A percentile compares a stretch with the other conserved stretches of the same genome.
Evolutionary conservation across 2,329 filamentous ascomycete genomes (phyloP).

Genomic region (Orbilia javanica): DNA sequence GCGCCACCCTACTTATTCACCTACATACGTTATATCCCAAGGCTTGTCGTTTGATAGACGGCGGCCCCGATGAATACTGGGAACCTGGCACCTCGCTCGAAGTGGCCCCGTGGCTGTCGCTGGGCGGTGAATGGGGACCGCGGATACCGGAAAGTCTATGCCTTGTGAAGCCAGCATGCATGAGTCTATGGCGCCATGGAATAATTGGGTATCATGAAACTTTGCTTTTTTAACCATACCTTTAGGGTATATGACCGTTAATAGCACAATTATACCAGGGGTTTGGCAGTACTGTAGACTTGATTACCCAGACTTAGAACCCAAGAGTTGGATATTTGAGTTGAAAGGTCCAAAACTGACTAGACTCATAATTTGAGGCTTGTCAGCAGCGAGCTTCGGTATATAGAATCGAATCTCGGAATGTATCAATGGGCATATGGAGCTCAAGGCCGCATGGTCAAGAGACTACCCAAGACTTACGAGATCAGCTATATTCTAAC

Average conservation of each 20-base stretch:
- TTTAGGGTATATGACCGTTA: constrained; percentile 21
- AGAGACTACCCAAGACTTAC: constrained; percentile 42
- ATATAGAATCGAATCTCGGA: constrained; percentile 47
- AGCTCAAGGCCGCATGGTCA: too few species aligned
- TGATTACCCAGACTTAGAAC: constrained; percentile 36
- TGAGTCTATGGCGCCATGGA: constrained; percentile 53
- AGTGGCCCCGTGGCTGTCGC: constrained; percentile 39
- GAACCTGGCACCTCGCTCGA: constrained; percentile 4
- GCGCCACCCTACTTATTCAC: constrained; percentile 20
- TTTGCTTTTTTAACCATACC: constrained; percentile 57
- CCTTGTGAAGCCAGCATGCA: constrained; percentile 51
- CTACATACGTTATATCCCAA: constrained; percentile 56
- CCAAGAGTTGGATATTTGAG: constrained; percentile 42
- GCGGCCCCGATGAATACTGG: constrained; percentile 20
- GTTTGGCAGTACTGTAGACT: constrained; percentile 1
- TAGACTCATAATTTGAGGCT: constrained; percentile 47
- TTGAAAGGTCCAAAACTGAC: constrained; percentile 35
- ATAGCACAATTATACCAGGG: neutral
- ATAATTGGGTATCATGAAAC: constrained; percentile 46
- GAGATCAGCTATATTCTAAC: constrained; percentile 52
- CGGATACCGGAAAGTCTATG: constrained; percentile 40
- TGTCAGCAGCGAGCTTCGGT: constrained; percentile 52
- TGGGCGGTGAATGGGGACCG: constrained; percentile 48
- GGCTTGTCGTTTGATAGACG: constrained; percentile 43
- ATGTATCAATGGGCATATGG: constrained; percentile 27